Conservation (phyloP, 2,329 filamentous ascomycete species). For the Thelonectria rubi region DNA sequence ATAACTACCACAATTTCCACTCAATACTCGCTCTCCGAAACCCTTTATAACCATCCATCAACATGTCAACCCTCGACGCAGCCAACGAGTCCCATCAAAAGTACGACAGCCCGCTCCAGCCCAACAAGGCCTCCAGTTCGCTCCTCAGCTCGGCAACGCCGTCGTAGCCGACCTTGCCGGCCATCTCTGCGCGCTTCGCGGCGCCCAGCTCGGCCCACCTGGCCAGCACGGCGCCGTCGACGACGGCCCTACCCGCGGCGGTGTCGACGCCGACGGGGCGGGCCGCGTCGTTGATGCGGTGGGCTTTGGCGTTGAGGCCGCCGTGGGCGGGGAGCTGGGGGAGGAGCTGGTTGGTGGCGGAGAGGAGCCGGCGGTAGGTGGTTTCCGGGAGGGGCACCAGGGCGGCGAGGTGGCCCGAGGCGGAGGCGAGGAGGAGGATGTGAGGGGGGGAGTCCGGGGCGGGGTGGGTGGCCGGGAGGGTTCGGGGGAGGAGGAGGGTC, state of each 20-base stretch:
- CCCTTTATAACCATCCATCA: too few species aligned
- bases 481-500: slow-evolving; percentile 79
- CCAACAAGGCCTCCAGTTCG: slow-evolving; percentile 72
- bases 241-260: slow-evolving; percentile 70
- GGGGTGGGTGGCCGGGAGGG: slow-evolving; percentile 55
- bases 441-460: slow-evolving; percentile 47
- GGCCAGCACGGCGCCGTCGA: slow-evolving; percentile 80
- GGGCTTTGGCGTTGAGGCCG: slow-evolving; percentile 84
- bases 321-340: slow-evolving; percentile 79
- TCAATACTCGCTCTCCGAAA: too few species aligned
- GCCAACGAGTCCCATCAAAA: slow-evolving; percentile 46
- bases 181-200: slow-evolving; percentile 75
- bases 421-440: slow-evolving; percentile 73
- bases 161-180: slow-evolving; percentile 74
- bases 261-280: slow-evolving; percentile 63
- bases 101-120: slow-evolving; percentile 70
- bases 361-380: slow-evolving; percentile 83
- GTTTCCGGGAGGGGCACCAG: slow-evolving; percentile 82
- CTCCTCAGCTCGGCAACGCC: slow-evolving; percentile 73
- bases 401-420: slow-evolving; percentile 79
- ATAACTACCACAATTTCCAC: neutral
- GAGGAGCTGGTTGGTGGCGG: slow-evolving; percentile 81
- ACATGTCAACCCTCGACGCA: too few species aligned
- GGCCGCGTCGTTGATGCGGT: slow-evolving; percentile 65
- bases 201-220: slow-evolving; percentile 81